These are phyloP conservation scores for Annulohypoxylon nitens DNA, from an alignment of 495 filamentous ascomycete species.

Conservation along the genomic window DNA sequence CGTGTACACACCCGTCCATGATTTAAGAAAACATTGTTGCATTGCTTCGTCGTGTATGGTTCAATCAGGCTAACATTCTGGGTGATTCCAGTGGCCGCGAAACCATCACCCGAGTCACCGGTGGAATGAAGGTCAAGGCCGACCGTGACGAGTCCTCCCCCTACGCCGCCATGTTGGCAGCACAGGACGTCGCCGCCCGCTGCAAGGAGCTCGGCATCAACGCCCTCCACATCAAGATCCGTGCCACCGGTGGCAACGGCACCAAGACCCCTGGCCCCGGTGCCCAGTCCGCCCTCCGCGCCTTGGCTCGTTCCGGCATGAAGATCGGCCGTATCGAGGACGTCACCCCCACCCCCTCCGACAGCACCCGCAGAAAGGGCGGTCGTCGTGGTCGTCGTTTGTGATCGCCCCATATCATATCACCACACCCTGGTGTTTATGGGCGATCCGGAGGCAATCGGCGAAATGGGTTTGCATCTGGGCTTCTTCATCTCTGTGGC, in stretches of 20 bases:
- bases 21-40: neutral
- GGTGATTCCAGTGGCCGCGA: constrained; percentile 93
- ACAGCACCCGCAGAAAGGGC: constrained; percentile 98
- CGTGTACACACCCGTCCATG: neutral
- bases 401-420: constrained; percentile 64
- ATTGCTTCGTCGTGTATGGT: constrained; percentile 38
- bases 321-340: constrained; percentile 99
- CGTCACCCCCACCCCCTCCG: constrained; percentile 97
- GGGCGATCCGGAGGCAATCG: constrained; percentile 50
- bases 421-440: constrained; percentile 39
- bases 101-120: constrained; percentile 99
- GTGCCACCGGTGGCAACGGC: constrained; percentile 93
- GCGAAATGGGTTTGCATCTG: constrained; percentile 56
- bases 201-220: constrained; percentile 99
- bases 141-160: constrained; percentile 99
- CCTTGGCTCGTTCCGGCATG: constrained; percentile 98
- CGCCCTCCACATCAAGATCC: constrained; percentile 99
- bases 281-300: constrained; percentile 98
- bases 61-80: constrained; percentile 71
- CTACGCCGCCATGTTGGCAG: constrained; percentile 99
- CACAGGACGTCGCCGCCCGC: constrained; percentile 91
- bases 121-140: constrained; percentile 99
- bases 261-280: constrained; percentile 99
- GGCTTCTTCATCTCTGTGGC: constrained; percentile 64
- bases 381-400: constrained; percentile 99